Evolutionary conservation across 345 rosid genomes (phyloP).

Genomic region (Boechera retrofracta): DNA sequence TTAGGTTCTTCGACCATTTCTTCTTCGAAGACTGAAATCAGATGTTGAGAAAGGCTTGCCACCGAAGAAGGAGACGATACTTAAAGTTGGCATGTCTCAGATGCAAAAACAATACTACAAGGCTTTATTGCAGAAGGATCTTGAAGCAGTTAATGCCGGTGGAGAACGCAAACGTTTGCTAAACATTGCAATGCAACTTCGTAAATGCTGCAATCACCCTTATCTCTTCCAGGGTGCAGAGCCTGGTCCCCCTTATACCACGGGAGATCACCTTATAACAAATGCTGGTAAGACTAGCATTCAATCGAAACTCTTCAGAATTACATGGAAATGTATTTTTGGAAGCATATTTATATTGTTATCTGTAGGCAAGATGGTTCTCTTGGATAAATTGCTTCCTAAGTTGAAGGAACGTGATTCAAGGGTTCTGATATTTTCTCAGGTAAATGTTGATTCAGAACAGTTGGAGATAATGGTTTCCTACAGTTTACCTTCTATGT

Average conservation of each 20-base stretch:
- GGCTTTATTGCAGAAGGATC: constrained; percentile 96
- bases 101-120: constrained; percentile 95
- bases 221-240: constrained; percentile 99
- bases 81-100: constrained; percentile 99
- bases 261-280: constrained; percentile 92
- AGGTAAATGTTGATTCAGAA: constrained; percentile 55
- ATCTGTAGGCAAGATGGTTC: constrained; percentile 94
- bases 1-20: constrained; percentile 97
- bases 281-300: constrained; percentile 72
- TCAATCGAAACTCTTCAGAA: constrained; percentile 6
- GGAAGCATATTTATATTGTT: constrained; percentile 29
- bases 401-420: constrained; percentile 99
- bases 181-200: constrained; percentile 98
- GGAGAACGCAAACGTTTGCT: constrained; percentile 98
- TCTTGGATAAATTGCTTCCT: constrained; percentile 95
- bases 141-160: constrained; percentile 99
- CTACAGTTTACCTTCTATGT: constrained; percentile 15
- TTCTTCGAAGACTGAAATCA: constrained; percentile 92
- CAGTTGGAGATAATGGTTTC: constrained; percentile 15
- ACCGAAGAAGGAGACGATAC: constrained; percentile 97
- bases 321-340: not conserved
- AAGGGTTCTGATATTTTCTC: constrained; percentile 97
- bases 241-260: constrained; percentile 99
- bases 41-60: constrained; percentile 99
- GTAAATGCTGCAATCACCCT: constrained; percentile 99